Evolutionary conservation across 805 yeast species (phyloP).

Genomic region (Wickerhamomyces ciferrii): DNA sequence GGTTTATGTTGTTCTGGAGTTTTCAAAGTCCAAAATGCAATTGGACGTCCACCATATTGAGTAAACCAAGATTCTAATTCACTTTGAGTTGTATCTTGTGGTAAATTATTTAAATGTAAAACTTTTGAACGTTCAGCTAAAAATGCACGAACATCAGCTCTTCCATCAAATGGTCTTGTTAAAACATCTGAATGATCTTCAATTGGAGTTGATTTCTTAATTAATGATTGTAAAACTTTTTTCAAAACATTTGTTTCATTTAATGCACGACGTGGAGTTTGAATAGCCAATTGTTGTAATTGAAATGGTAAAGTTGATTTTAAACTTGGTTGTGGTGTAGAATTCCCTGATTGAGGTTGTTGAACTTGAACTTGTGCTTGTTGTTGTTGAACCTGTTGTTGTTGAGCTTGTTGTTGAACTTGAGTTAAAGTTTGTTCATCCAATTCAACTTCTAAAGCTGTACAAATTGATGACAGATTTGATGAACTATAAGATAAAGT

Average conservation of each 20-base stretch:
- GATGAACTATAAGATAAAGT: constrained; percentile 25
- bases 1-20: constrained; percentile 51
- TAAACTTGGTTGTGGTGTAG: neutral
- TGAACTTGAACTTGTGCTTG: neutral
- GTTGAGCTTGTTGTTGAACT: neutral
- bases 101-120: constrained; percentile 74
- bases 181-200: constrained; percentile 52
- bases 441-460: constrained; percentile 23
- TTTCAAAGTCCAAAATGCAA: constrained; percentile 84
- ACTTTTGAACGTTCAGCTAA: constrained; percentile 69
- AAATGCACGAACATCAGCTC: constrained; percentile 67
- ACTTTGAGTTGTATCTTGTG: constrained; percentile 82
- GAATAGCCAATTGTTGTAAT: constrained; percentile 7
- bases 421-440: neutral
- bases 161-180: constrained; percentile 70
- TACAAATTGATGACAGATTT: constrained; percentile 21
- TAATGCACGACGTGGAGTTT: constrained; percentile 34
- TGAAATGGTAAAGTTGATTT: constrained; percentile 15
- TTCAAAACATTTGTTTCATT: constrained; percentile 42
- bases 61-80: constrained; percentile 91
- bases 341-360: neutral
- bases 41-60: constrained; percentile 79
- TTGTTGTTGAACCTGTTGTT: constrained; percentile 1
- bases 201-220: constrained; percentile 39
- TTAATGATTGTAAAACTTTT: constrained; percentile 40